Base-by-base conservation (phyloP, 139 green algal genomes). In the Penium margaritaceum region DNA sequence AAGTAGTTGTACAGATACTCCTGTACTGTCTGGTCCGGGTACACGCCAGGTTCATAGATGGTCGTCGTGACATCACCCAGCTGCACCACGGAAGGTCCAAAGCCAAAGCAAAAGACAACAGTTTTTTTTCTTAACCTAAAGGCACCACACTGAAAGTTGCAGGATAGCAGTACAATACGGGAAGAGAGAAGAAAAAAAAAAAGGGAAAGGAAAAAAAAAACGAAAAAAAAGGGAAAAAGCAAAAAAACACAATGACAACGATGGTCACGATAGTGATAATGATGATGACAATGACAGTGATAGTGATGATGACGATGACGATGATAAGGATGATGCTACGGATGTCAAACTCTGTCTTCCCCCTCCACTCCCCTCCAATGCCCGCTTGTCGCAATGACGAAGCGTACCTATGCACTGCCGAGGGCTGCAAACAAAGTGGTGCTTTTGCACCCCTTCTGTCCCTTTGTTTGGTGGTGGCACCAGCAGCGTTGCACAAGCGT, bases 1-100 rank as follows among this genome's bases (percentile, higher is more conserved):
- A 75, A 75, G 29, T 75, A 43, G 27, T 5, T 19, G 35, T 75
- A 41, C 12, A 75, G n/a, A 37, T 55, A 75, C 34, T 5, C 44
- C n/a, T 38, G 34, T 14, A 75, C 67, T n/a, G 43, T 60, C 9
- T 33, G 6, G 41, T 60, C 27, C 29, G 7, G 29, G 5, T 21
- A 34, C 5, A 24, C 9, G 27, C 39, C 64, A 5, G 64, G 64
- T 12, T 72, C 35, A 7, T 60, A 4, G 30, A 72, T 63, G 41
- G 51, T 14, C 5, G 32, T 62, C 6, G 27, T 24, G 38, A 63
- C 46, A 46, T 72, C 64, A 62, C 64, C 64, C 4, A 72, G 35
- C 64, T 72, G 64, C 6, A 3, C 6, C 35, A 72, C 24, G 41
- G 41, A 51, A 12, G 9, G 12, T 51, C 9, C 12, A 12, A 21